Conservation (phyloP, 108 stramenopile species). For the Skeletonema grethae region DNA sequence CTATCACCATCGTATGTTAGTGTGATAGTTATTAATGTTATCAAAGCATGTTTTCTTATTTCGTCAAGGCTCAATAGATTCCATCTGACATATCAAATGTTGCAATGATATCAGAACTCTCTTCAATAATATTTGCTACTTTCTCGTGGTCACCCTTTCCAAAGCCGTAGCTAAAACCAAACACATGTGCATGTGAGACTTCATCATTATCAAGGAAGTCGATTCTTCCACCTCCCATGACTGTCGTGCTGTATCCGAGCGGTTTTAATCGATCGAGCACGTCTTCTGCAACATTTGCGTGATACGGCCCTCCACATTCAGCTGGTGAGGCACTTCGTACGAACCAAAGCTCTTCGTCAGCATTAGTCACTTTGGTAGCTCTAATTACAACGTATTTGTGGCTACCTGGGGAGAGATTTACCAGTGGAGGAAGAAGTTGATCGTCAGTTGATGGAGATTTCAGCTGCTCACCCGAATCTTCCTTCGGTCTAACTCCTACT, state of each 20-base stretch:
- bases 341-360: slow-evolving; percentile 46
- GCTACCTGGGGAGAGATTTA: slow-evolving; percentile 57
- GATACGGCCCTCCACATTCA: slow-evolving; percentile 78
- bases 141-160: slow-evolving; percentile 43
- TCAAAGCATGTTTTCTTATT: too few species aligned
- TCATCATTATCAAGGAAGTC: slow-evolving; percentile 43
- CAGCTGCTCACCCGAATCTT: too few species aligned
- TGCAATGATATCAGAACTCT: slow-evolving; percentile 17
- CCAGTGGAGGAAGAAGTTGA: slow-evolving; percentile 49
- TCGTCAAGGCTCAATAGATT: slow-evolving; percentile 11
- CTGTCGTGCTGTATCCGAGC: slow-evolving; percentile 45
- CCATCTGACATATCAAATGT: slow-evolving; percentile 39
- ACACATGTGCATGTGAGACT: slow-evolving; percentile 47
- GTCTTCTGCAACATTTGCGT: slow-evolving; percentile 72
- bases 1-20: too few species aligned
- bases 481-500: too few species aligned
- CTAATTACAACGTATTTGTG: slow-evolving; percentile 75
- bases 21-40: too few species aligned
- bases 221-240: slow-evolving; percentile 77
- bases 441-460: too few species aligned
- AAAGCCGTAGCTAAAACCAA: slow-evolving; percentile 71
- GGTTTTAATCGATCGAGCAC: slow-evolving; percentile 48
- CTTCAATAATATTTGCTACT: slow-evolving; percentile 36
- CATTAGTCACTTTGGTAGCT: slow-evolving; percentile 12
- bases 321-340: slow-evolving; percentile 67